These are phyloP conservation scores for Dendrocalamus sinicus DNA, from an alignment of 176 grass and related monocot species.

Conservation along the genomic window DNA sequence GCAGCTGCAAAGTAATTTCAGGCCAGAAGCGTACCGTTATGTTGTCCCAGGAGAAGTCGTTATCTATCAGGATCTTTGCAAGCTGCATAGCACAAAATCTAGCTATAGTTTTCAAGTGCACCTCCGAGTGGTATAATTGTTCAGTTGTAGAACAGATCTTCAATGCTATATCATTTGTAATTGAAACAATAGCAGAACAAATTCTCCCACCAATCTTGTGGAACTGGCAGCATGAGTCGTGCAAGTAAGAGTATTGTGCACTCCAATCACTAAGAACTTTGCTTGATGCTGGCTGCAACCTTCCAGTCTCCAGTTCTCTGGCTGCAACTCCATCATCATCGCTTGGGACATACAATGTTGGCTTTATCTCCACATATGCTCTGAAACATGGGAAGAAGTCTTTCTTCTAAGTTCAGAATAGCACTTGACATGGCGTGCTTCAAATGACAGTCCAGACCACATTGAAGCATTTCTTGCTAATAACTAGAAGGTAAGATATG, in stretches of 20 bases:
- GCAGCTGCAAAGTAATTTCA: not conserved
- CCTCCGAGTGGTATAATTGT: slow-evolving; percentile 17
- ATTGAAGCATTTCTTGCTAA: slow-evolving; percentile 9
- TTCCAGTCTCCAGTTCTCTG: slow-evolving; percentile 30
- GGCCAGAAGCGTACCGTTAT: slow-evolving; percentile 48
- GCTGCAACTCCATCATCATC: slow-evolving; percentile 39
- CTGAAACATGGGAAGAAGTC: slow-evolving; percentile 43
- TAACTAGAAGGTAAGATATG: slow-evolving; percentile 3
- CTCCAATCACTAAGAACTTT: slow-evolving; percentile 42
- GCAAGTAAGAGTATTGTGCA: slow-evolving; percentile 44
- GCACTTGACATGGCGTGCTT: not conserved
- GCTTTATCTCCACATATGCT: slow-evolving; percentile 82
- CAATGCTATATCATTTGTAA: slow-evolving; percentile 54
- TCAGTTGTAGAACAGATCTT: slow-evolving; percentile 54
- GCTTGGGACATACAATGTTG: slow-evolving; percentile 57
- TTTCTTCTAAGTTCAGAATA: slow-evolving; percentile 19
- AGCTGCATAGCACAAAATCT: slow-evolving; percentile 63
- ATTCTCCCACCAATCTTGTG: slow-evolving; percentile 57
- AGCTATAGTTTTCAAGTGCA: slow-evolving; percentile 56
- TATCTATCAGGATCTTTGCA: slow-evolving; percentile 57
- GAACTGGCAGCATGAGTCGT: slow-evolving; percentile 59
- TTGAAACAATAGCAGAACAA: slow-evolving; percentile 65
- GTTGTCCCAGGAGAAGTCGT: slow-evolving; percentile 63
- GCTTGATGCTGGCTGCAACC: slow-evolving; percentile 28
- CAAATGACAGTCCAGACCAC: slow-evolving; percentile 5